A percentile compares a stretch with the other conserved stretches of the same genome.
Evolutionary conservation across 768 basidiomycete genomes (phyloP).

Genomic region (Suillus brevipes): DNA sequence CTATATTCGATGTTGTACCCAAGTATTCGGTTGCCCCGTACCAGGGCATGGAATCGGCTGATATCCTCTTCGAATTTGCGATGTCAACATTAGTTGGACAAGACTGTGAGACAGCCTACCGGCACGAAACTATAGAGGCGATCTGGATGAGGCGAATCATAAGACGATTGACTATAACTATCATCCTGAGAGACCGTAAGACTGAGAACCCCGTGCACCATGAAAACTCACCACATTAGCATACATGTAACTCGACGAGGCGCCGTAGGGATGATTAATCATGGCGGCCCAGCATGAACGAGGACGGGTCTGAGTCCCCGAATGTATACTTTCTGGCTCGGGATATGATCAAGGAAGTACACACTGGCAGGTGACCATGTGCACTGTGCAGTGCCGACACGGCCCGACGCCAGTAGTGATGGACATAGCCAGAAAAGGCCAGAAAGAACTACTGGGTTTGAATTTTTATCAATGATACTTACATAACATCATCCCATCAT

Average conservation of each 20-base stretch:
- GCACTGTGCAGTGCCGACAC: constrained; percentile 3
- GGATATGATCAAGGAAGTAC: not conserved
- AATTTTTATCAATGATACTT: not conserved
- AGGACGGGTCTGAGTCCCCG: not conserved
- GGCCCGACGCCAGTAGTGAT: not conserved
- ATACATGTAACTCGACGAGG: constrained; percentile 29
- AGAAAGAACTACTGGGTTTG: not conserved
- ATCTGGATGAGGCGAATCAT: constrained; percentile 17
- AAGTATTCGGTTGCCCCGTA: constrained; percentile 12
- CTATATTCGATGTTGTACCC: not conserved
- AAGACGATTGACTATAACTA: not conserved
- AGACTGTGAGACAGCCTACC: constrained; percentile 15
- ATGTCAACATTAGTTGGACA: not conserved
- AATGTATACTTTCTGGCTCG: not conserved
- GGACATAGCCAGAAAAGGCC: not conserved
- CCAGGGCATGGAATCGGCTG: constrained; percentile 21
- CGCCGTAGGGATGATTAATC: constrained; percentile 33
- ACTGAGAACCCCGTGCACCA: not conserved
- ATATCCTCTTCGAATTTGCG: constrained; percentile 24
- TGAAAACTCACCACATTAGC: constrained; percentile 19
- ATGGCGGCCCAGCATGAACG: constrained; percentile 11
- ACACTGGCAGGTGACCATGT: not conserved
- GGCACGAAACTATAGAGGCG: constrained; percentile 28
- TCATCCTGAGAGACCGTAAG: constrained; percentile 17
- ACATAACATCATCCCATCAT: not conserved